phyloP scores from a whole-genome alignment of 495 filamentous ascomycete genomes.

The Schizothecium vesticola region DNA sequence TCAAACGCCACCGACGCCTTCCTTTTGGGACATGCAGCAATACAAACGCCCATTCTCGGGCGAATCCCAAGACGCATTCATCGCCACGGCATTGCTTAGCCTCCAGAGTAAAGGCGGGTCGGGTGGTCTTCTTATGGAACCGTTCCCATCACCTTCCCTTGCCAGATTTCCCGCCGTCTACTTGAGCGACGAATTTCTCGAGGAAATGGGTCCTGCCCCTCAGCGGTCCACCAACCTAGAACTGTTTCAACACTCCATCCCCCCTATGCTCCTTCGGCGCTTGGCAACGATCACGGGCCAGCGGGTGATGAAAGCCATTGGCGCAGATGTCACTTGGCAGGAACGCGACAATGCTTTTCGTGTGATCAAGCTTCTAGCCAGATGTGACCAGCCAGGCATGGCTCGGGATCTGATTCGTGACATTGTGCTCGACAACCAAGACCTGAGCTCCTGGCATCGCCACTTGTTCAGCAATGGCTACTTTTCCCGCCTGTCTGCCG shows the following conservation, averaged over 20 bases:
- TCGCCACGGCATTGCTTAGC: conserved; percentile 5
- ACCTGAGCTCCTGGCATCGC: conserved; percentile 36
- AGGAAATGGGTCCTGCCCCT: neutral
- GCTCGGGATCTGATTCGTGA: conserved; percentile 23
- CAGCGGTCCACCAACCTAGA: neutral
- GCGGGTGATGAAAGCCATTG: neutral
- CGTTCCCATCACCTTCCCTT: conserved; percentile 16
- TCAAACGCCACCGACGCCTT: neutral
- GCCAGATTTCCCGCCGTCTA: conserved; percentile 20
- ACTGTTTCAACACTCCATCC: neutral
- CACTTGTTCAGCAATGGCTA: conserved; percentile 22
- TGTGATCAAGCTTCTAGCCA: conserved; percentile 7
- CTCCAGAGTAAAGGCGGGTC: conserved; percentile 13
- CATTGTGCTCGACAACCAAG: conserved; percentile 31
- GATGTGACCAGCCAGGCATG: conserved; percentile 15
- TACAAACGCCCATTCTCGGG: neutral
- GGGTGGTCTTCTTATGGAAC: conserved; percentile 12
- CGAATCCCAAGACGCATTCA: conserved; percentile 5
- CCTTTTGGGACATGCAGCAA: neutral
- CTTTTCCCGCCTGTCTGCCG: conserved; percentile 24
- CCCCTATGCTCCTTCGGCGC: neutral
- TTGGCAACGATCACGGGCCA: conserved; percentile 1
- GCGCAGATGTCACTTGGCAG: neutral
- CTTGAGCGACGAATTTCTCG: conserved; percentile 21
- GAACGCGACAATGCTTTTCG: neutral